Conservation (phyloP, 768 basidiomycete genomes). For the Pleurotus cornucopiae region DNA sequence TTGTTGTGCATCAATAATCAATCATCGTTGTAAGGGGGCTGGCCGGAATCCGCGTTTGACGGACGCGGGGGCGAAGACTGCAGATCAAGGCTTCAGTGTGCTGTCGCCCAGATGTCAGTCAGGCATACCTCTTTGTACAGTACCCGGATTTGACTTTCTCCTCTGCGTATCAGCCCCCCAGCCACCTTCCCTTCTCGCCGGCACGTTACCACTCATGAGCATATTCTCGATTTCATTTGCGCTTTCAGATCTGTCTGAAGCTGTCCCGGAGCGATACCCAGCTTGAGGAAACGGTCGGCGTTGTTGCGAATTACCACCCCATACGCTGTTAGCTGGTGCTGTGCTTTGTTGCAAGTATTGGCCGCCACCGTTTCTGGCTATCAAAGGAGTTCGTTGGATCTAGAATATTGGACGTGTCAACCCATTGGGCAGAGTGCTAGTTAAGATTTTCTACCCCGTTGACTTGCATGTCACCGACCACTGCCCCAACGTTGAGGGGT, state of each 20-base stretch:
- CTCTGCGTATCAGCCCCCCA: conserved; percentile 29
- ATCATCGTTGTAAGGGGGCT: conserved; percentile 1
- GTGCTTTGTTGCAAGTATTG: conserved; percentile 20
- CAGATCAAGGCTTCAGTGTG: not conserved
- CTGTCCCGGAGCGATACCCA: conserved; percentile 39
- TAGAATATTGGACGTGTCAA: conserved; percentile 18
- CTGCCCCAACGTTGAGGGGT: conserved; percentile 44
- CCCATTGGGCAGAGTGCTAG: too few relatives aligned
- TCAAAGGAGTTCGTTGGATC: conserved; percentile 70
- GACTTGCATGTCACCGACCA: conserved; percentile 64
- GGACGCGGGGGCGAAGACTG: conserved; percentile 3
- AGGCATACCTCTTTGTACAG: not conserved
- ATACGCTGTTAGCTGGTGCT: conserved; percentile 28
- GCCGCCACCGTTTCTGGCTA: conserved; percentile 39
- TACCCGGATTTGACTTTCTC: conserved; percentile 18
- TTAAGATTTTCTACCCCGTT: conserved; percentile 40
- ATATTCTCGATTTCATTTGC: conserved; percentile 71
- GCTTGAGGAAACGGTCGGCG: conserved; percentile 44
- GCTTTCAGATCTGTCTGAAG: conserved; percentile 62
- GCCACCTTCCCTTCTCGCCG: conserved; percentile 22
- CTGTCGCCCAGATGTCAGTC: not conserved
- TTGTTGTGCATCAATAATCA: not conserved
- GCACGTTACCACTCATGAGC: conserved; percentile 31
- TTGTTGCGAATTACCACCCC: conserved; percentile 34
- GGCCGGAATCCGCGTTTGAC: conserved; percentile 5